These are phyloP conservation scores for Cladophialophora immunda DNA, from an alignment of 2,329 filamentous ascomycete genomes.

Conservation along the genomic window DNA sequence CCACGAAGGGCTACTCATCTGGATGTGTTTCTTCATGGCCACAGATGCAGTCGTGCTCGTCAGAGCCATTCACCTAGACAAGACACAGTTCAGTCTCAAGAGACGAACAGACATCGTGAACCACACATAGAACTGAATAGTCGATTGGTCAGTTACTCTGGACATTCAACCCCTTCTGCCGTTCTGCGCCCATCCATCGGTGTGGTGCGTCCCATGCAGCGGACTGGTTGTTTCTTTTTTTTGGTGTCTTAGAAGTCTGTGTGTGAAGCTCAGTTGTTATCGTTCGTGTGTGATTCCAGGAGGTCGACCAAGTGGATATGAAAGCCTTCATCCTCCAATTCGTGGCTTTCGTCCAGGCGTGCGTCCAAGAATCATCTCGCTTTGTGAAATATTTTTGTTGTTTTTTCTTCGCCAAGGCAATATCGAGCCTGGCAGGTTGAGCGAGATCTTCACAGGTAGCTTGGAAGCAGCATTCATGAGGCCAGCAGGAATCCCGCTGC, in stretches of 20 bases:
- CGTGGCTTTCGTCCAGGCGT: not conserved
- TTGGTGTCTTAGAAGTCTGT: not conserved
- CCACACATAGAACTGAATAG: not conserved
- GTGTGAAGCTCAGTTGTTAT: not conserved
- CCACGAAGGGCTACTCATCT: not conserved
- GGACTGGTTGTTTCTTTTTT: not conserved
- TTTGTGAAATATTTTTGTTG: not conserved
- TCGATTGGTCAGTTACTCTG: not conserved
- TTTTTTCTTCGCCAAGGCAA: not conserved
- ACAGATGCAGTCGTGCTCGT: not conserved
- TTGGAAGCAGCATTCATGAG: not conserved
- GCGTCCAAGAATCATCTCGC: not conserved
- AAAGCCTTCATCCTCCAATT: not conserved
- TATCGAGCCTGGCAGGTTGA: not conserved
- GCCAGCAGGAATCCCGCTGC: not conserved
- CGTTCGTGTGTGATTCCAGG: not conserved
- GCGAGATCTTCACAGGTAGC: not conserved
- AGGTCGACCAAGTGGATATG: not conserved
- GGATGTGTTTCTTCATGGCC: not conserved
- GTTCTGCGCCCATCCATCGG: not conserved
- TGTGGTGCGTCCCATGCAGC: not conserved
- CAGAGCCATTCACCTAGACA: conserved; percentile 1
- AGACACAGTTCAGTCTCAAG: not conserved
- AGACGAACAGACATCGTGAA: not conserved
- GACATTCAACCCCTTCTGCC: not conserved